These are phyloP conservation scores for Sphaerulina vaccinii DNA, from an alignment of 2,329 filamentous ascomycete species.

Conservation along the genomic window DNA sequence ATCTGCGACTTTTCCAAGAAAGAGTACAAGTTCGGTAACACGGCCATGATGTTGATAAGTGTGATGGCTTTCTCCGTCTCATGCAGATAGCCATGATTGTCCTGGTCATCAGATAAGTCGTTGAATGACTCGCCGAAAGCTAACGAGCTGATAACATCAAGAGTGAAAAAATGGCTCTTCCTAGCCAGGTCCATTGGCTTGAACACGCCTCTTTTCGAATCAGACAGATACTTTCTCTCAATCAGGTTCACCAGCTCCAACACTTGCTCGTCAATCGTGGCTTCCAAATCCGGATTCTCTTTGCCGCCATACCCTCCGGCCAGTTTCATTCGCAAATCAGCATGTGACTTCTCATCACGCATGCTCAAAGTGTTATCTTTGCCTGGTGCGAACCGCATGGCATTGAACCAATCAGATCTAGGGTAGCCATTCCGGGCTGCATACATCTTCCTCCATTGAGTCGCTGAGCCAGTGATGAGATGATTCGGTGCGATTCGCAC, in stretches of 20 bases:
- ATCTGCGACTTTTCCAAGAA: conserved; percentile 14
- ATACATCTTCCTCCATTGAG: conserved; percentile 16
- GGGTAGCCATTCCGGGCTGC: not conserved
- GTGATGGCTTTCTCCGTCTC: conserved; percentile 11
- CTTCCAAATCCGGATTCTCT: conserved; percentile 12
- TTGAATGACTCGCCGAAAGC: conserved; percentile 17
- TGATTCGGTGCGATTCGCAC: conserved; percentile 12
- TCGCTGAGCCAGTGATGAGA: conserved; percentile 13
- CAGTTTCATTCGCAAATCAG: conserved; percentile 8
- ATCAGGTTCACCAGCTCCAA: conserved; percentile 9
- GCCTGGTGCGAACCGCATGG: conserved; percentile 14
- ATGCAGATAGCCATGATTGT: conserved; percentile 6
- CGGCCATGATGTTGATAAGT: conserved; percentile 5
- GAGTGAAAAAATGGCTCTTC: conserved; percentile 16
- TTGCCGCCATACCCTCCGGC: conserved; percentile 16
- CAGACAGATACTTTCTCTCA: conserved; percentile 9
- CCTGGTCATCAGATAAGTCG: conserved; percentile 6
- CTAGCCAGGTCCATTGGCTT: conserved; percentile 14
- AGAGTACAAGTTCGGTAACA: conserved; percentile 6
- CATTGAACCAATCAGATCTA: conserved; percentile 16
- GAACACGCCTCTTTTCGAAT: not conserved
- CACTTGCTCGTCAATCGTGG: conserved; percentile 12
- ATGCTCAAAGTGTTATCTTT: conserved; percentile 13
- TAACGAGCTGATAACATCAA: conserved; percentile 16
- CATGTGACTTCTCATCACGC: conserved; percentile 10